A percentile compares a stretch with the other conserved stretches of the same genome.
These are phyloP conservation scores for Mycena vulgaris DNA, from an alignment of 768 basidiomycete species.

Conservation along the genomic window DNA sequence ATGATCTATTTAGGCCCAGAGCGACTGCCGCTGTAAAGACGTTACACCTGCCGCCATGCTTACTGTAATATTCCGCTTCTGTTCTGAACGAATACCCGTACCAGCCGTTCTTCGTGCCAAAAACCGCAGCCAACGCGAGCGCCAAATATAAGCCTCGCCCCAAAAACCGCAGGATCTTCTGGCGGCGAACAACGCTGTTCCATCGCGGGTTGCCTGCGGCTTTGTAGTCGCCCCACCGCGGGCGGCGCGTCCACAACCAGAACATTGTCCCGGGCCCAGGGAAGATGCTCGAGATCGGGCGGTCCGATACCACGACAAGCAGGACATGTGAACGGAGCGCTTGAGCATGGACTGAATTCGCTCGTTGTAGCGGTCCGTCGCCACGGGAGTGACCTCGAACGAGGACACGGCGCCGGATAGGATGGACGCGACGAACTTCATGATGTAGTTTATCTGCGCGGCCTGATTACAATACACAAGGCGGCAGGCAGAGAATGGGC, in stretches of 20 bases:
- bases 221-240: slow-evolving; percentile 60
- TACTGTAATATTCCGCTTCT: not conserved
- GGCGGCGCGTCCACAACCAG: slow-evolving; percentile 66
- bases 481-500: not conserved
- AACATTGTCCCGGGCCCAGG: slow-evolving; percentile 67
- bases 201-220: no score
- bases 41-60: no score
- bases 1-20: not conserved
- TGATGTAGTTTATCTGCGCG: slow-evolving; percentile 57
- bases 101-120: not conserved
- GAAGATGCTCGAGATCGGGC: slow-evolving; percentile 65
- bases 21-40: no score
- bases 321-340: slow-evolving; percentile 52
- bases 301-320: slow-evolving; percentile 55
- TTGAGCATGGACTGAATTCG: slow-evolving; percentile 53
- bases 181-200: not conserved
- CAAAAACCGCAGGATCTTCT: not conserved
- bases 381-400: slow-evolving; percentile 54
- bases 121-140: not conserved
- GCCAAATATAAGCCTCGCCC: not conserved
- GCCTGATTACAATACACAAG: not conserved
- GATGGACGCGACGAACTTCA: slow-evolving; percentile 59
- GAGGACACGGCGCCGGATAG: slow-evolving; percentile 50
- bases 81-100: not conserved
- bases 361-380: slow-evolving; percentile 56